Evolutionary conservation across 768 basidiomycete genomes (phyloP), one percentile per base, ranked within the genome.

Genomic region (Boletus rubescentipes): DNA sequence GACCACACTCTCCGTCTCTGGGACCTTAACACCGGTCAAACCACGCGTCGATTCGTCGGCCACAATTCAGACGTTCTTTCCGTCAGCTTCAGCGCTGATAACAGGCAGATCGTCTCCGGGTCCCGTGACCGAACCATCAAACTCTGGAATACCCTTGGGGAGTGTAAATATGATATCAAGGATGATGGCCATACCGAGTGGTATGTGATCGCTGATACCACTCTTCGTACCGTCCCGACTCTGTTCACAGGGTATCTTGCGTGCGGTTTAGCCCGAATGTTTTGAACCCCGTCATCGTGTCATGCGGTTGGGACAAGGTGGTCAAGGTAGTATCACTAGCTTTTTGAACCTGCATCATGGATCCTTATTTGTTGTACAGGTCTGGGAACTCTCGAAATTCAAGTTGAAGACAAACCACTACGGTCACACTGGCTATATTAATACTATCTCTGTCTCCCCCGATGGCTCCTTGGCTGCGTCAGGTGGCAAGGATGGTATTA

Each of bases 381-480:
- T 99, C 64, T 99, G 97, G 97, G 97, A 99, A 74, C 88, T 98
- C 57, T 91, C 91, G 73, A 97, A 98, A 77, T 98, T 98, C 87
- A 98, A 99, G 80, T 85, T 99, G 73, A 93, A 94, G 85, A 98
- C 97, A 77, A 98, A 98, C 84, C 97, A 99, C 82, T 93, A 92
- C 72, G 97, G 97, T 62, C 97, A 99, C 83, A 96, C 91, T 46
- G 97, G 96, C 60, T 98, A 98, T 82, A 94, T 99, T 76, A 98
- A 94, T 82, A 94, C 96, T 65, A 77, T 99, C 69, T 94, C 97
- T 55, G 95, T 99, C 56, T 99, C 97, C 35, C 97, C 97, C 49
- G 97, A 99, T 70, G 97, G 97, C 61, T 99, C 97, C 23, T 85
- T 99, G 68, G 95, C 96, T 64, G 97, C 97, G 44, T 98, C 97